phyloP scores from a whole-genome alignment of 495 filamentous ascomycete species.

The Stereocaulon alpinum region DNA sequence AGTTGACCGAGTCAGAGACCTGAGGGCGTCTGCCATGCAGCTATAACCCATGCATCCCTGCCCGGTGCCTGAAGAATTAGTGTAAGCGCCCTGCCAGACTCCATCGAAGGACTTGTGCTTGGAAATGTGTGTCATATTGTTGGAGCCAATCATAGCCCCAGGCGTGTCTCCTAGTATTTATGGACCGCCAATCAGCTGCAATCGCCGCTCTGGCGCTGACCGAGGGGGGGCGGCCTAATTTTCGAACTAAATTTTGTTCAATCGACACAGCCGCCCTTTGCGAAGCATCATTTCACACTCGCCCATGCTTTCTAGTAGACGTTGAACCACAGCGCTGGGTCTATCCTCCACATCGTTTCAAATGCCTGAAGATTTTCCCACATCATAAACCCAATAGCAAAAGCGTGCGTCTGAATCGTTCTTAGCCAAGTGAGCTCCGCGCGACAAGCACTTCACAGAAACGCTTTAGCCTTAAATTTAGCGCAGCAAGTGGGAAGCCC shows the following conservation, averaged over 20 bases:
- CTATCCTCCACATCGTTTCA: neutral
- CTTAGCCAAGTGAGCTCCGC: constrained; percentile 6
- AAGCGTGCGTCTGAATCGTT: neutral
- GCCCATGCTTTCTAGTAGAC: neutral
- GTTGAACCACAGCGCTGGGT: constrained; percentile 11
- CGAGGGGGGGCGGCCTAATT: neutral
- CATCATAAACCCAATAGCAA: neutral
- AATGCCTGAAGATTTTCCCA: constrained; percentile 1
- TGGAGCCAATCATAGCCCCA: neutral
- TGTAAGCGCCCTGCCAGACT: constrained; percentile 6
- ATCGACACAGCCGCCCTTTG: constrained; percentile 15
- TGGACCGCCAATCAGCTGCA: constrained; percentile 3
- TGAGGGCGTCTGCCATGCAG: neutral
- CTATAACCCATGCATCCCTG: constrained; percentile 1
- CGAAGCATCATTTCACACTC: constrained; percentile 6
- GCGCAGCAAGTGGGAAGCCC: constrained; percentile 12
- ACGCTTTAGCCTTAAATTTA: constrained; percentile 12
- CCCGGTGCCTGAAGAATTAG: neutral
- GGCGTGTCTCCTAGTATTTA: constrained; percentile 11
- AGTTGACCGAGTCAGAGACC: constrained; percentile 1
- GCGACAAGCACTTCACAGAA: constrained; percentile 16
- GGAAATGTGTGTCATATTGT: neutral
- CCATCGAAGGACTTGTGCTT: neutral
- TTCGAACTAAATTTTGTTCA: constrained; percentile 6
- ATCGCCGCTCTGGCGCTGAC: constrained; percentile 5